Base-by-base conservation (phyloP, 2,329 filamentous ascomycete species). In the Fusarium sublunatum region DNA sequence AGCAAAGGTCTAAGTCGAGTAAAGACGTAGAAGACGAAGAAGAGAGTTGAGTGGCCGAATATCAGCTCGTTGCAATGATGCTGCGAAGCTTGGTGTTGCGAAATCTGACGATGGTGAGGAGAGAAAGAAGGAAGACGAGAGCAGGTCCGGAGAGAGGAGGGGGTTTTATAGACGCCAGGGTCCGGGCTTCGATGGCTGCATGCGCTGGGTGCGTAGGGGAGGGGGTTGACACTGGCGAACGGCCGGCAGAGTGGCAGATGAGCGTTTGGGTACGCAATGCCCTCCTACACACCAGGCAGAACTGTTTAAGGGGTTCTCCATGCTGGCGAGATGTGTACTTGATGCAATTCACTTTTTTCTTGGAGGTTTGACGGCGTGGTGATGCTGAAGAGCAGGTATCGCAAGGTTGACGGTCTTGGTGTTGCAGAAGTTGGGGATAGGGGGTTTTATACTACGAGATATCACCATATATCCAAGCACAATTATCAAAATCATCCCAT, bases 51-150 rank as follows among this genome's bases (percentile, higher is more conserved):
- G 39, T 42, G n/a, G 31, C 28, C 22, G 26, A n/a, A 13, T 64
- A 48, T 39, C 59, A 64, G 60, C 55, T 40, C n/a, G 22, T 19
- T 32, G 60, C 22, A 26, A 22, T 25, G 24, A 26, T 24, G 48
- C 26, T 44, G 46, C 12, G 28, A 55, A 40, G 32, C 36, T 59
- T n/a, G 34, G 15, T 34, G 31, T 36, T 43, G 31, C 13, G 26
- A 34, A 42, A 55, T 63, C 54, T 56, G 60, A 61, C 12, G 53
- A 46, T 47, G 60, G 7, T 48, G 24, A 36, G 34, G 35, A 32
- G 31, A 29, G 22, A 31, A 38, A 29, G 31, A 10, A 26, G 19
- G 34, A 35, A 25, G 34, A 59, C n/a, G 4, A 35, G 35, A 41
- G 12, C n/a, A n/a, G 32, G 22, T 35, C 15, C 6, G 26, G 15